Percentiles rank a stretch among this genome's conserved stretches.
phyloP scores from a whole-genome alignment of 2,329 filamentous ascomycete species.

The Penicillium sp. region DNA sequence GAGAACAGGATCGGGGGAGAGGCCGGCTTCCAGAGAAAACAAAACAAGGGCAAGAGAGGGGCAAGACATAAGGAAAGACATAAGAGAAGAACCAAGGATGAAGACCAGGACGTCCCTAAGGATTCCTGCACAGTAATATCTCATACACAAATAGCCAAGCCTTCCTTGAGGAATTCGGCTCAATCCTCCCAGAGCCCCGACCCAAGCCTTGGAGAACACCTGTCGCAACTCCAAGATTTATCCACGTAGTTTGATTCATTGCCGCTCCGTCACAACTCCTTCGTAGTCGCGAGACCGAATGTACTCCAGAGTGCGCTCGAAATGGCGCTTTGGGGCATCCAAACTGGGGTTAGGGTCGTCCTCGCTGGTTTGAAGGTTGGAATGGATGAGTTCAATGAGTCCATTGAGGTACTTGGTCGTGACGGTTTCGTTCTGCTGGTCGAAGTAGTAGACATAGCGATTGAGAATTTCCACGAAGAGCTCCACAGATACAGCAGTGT shows the following conservation, averaged over 20 bases:
- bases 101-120: no score
- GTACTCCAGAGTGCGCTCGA: constrained; percentile 90
- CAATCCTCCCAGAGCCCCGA: no score
- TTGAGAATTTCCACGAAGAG: constrained; percentile 98
- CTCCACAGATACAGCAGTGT: constrained; percentile 93
- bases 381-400: constrained; percentile 96
- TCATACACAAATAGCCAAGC: constrained; percentile 16
- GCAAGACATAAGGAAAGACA: constrained; percentile 10
- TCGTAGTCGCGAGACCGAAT: constrained; percentile 90
- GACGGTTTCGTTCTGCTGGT: constrained; percentile 97
- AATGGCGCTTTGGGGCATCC: constrained; percentile 89
- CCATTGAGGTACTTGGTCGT: constrained; percentile 98
- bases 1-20: constrained; percentile 12
- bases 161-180: no score
- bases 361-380: constrained; percentile 84
- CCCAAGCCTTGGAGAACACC: not conserved
- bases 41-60: constrained; percentile 6
- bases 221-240: not conserved
- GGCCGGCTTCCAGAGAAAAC: constrained; percentile 20
- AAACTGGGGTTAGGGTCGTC: constrained; percentile 63
- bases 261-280: constrained; percentile 73
- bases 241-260: constrained; percentile 8
- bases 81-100: not conserved
- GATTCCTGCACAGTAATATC: no score
- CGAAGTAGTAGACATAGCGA: constrained; percentile 98